Evolutionary conservation across 768 basidiomycete species (phyloP), one percentile per base, ranked within the genome.

Genomic region (Termitomyces sp.): DNA sequence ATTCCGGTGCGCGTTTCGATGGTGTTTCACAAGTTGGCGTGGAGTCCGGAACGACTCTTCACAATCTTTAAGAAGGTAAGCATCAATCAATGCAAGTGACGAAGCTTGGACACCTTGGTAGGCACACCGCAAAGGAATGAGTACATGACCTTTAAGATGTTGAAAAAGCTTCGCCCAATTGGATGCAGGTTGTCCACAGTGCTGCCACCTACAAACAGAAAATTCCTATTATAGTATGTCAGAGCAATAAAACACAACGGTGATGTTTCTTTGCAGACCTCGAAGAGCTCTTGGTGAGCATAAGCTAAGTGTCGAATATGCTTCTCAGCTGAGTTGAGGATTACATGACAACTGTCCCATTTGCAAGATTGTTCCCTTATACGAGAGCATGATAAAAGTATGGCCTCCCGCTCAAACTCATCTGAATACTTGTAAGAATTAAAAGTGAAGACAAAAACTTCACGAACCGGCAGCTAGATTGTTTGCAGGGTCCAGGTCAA

Each of bases 71-170:
- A 34, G 49, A 54, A 22, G 12, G 36, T 48, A 5, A 36, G 45
- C 41, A 31, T 49, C 51, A 47, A 47, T 31, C 31, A 18, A 51
- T 20, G 34, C 44, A 16, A 31, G 10, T 45, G 22, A 52, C 37
- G 26, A 57, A 46, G 28, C 36, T 33, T 45, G 28, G 39, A 63
- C 58, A 88, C 88, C 84, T 73, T 76, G 56, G 64, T 77, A 82
- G 5, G 80, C 74, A 63, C 85, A 86, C 20, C 54, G 62, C 36
- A 84, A 65, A 22, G 75, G 69, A 37, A 65, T 57, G 20, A 70
- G 62, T 22, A 77, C 77, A 71, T 91, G 89, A 37, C 63, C 77
- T 61, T 77, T 73, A 6, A 87, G 65, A 68, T 91, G 88, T 54
- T 68, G 60, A 41, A 70, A 69, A 57, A 82, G 68, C 49, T 72